Percentiles rank a stretch among this genome's conserved stretches.
These are phyloP conservation scores for Haberlea rhodopensis DNA, from an alignment of 257 asterid species.

Conservation along the genomic window DNA sequence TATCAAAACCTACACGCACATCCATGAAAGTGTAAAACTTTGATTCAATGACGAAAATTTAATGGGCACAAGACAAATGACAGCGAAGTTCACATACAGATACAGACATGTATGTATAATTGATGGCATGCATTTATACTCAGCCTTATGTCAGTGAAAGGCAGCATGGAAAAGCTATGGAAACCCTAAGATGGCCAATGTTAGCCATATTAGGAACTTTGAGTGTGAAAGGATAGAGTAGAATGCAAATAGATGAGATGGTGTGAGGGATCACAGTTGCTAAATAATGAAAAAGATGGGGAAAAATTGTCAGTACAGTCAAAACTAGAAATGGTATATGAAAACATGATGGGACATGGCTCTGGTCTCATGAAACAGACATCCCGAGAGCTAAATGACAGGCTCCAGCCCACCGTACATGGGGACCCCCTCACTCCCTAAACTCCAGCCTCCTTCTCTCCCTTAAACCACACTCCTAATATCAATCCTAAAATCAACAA, in stretches of 20 bases:
- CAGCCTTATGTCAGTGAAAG: constrained; percentile 36
- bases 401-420: not conserved
- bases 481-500: too few relatives aligned
- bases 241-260: constrained; percentile 31
- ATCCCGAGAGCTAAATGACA: constrained; percentile 22
- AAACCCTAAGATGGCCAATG: constrained; percentile 24
- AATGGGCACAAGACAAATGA: not conserved
- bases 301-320: constrained; percentile 27
- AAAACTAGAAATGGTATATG: constrained; percentile 12
- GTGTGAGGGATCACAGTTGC: constrained; percentile 25
- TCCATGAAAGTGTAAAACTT: not conserved
- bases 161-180: constrained; percentile 38
- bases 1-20: not conserved
- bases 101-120: constrained; percentile 1
- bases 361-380: constrained; percentile 31
- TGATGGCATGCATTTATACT: not conserved
- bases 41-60: not conserved
- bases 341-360: constrained; percentile 44
- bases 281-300: not conserved
- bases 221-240: constrained; percentile 29
- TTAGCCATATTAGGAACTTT: constrained; percentile 26
- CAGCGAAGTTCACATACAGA: not conserved
- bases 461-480: too few relatives aligned
- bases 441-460: too few relatives aligned
- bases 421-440: too few relatives aligned